Evolutionary conservation across 345 rosid genomes (phyloP), one percentile per base, ranked within the genome.

Genomic region (Dimocarpus longan): DNA sequence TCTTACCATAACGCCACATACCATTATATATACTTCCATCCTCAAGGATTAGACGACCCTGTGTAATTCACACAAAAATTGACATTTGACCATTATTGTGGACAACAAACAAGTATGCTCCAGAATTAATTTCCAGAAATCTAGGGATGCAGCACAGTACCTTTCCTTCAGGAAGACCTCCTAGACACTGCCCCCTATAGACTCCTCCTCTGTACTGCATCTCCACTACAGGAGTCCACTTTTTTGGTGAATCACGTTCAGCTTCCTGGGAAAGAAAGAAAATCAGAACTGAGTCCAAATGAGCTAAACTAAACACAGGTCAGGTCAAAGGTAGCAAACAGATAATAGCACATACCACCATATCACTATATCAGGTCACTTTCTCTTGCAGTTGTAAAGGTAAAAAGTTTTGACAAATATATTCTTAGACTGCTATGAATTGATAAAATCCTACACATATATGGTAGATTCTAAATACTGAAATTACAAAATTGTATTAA

Each of bases 121-220:
- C 70, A 79, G 10, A 70, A 80, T 72, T 68, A 12, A 73, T 66
- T 66, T 66, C 39, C 57, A 9, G 56, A 69, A 60, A 24, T 43
- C 64, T 48, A 75, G 8, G 21, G 57, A 1, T 15, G n/a, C 5
- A 44, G 26, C 5, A 66, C 10, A 62, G 46, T 87, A 96, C 99
- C 97, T 96, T 96, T 84, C 98, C 99, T 87, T 96, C 98, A 48
- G 99, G 99, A 84, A 96, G 98, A 81, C 99, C 99, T 66, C 98
- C 98, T 84, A 91, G 99, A 86, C 97, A 93, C 64, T 95, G 80
- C 32, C 97, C 99, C 83, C 72, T 86, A 84, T 91, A 96, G 50
- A 88, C 56, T 66, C 98, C 98, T 80, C 98, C 98, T 85, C 97
- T 93, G 85, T 93, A 96, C 82, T 87, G 91, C 91, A 96, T 92